Percentiles rank a stretch among this genome's conserved stretches.
Conservation (phyloP, 345 rosid species). For the Rhodamnia argentea region DNA sequence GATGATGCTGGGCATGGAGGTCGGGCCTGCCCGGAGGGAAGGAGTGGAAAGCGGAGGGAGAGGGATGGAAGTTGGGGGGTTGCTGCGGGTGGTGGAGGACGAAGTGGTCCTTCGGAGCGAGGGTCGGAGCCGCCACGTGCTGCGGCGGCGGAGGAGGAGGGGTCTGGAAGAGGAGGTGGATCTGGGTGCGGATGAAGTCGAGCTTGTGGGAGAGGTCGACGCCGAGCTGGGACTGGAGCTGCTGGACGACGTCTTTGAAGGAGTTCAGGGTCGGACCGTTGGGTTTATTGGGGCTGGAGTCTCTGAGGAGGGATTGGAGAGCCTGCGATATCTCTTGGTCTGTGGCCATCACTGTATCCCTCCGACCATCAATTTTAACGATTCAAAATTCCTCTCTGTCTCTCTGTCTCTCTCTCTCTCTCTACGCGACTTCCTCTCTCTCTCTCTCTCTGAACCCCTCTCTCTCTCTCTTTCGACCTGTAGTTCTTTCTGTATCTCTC, state of each 20-base stretch:
- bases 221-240: conserved; percentile 25
- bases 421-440: neutral
- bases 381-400: neutral
- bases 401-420: conserved; percentile 1
- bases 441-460: neutral
- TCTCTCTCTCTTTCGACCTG: conserved; percentile 4
- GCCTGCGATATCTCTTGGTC: conserved; percentile 21
- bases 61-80: conserved; percentile 7
- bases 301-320: conserved; percentile 15
- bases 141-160: neutral
- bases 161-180: conserved; percentile 14
- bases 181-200: conserved; percentile 25
- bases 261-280: neutral
- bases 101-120: conserved; percentile 2
- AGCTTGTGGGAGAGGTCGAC: conserved; percentile 22
- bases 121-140: neutral
- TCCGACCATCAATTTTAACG: neutral
- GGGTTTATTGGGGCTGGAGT: neutral
- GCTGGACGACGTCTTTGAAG: conserved; percentile 14
- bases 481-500: neutral
- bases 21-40: conserved; percentile 3
- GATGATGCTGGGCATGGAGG: neutral
- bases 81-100: conserved; percentile 10
- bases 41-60: conserved; percentile 9
- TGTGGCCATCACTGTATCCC: conserved; percentile 4